Evolutionary conservation across 495 filamentous ascomycete genomes (phyloP).

Genomic region (Podospora fimiseda): DNA sequence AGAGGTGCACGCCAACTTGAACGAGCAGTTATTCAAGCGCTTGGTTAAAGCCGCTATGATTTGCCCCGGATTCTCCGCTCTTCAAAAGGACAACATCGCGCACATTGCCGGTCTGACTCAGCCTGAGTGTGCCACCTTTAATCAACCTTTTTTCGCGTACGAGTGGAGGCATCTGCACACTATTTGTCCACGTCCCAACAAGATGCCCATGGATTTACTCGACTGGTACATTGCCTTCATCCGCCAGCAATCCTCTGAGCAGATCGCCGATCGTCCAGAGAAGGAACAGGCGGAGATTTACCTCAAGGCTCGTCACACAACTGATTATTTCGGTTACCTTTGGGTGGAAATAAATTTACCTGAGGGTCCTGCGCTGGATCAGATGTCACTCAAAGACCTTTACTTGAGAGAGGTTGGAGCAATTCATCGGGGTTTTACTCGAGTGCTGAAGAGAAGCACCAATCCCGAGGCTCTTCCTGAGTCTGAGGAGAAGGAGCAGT

Average conservation of each 20-base stretch:
- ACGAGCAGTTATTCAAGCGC: constrained; percentile 48
- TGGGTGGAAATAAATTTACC: constrained; percentile 34
- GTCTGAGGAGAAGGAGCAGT: too few species aligned
- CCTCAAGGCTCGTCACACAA: constrained; percentile 16
- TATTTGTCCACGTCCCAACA: constrained; percentile 34
- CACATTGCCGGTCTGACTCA: constrained; percentile 17
- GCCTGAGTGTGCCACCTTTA: constrained; percentile 18
- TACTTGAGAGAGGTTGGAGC: constrained; percentile 32
- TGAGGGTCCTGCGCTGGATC: constrained; percentile 20
- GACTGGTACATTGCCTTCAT: constrained; percentile 51
- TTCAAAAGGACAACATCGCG: constrained; percentile 51
- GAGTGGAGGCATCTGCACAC: constrained; percentile 37
- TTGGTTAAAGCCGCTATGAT: constrained; percentile 51
- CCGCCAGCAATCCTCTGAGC: constrained; percentile 36
- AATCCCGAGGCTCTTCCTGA: too few species aligned
- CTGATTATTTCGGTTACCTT: constrained; percentile 40
- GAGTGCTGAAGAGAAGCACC: too few species aligned
- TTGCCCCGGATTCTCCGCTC: constrained; percentile 59
- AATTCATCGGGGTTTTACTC: constrained; percentile 35
- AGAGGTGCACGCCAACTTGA: too few species aligned
- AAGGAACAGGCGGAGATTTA: constrained; percentile 32
- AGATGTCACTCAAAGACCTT: constrained; percentile 30
- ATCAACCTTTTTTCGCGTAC: constrained; percentile 32
- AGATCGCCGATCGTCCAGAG: constrained; percentile 16
- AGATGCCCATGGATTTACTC: constrained; percentile 38